Evolutionary conservation across 768 basidiomycete genomes (phyloP).

Genomic region (Leccinum pellstonianum): DNA sequence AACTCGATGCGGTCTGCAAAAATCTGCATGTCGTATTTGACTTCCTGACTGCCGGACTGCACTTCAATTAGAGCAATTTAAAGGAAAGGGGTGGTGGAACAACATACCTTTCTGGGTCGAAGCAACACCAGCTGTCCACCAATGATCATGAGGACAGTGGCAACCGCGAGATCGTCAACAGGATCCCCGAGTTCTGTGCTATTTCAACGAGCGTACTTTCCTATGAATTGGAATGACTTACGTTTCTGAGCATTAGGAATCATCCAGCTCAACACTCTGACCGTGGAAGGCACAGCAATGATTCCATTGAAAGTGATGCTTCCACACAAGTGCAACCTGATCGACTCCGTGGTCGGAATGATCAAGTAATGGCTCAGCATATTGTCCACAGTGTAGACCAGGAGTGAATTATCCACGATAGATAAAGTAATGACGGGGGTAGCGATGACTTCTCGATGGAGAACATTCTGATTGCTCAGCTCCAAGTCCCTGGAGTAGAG

Average conservation of each 20-base stretch:
- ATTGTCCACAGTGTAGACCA: slow-evolving; percentile 94
- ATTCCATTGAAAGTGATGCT: slow-evolving; percentile 94
- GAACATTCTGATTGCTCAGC: slow-evolving; percentile 74
- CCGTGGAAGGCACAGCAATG: slow-evolving; percentile 77
- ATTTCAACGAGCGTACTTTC: slow-evolving; percentile 10
- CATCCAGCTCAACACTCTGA: slow-evolving; percentile 95
- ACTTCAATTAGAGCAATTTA: slow-evolving; percentile 1
- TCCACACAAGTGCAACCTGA: slow-evolving; percentile 87
- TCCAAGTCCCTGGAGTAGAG: slow-evolving; percentile 93
- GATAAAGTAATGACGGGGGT: slow-evolving; percentile 85
- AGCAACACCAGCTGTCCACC: slow-evolving; percentile 89
- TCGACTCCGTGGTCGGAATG: slow-evolving; percentile 75
- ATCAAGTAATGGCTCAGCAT: slow-evolving; percentile 91
- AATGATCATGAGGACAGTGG: slow-evolving; percentile 94
- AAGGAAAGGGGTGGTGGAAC: background rate
- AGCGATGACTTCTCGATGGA: slow-evolving; percentile 75
- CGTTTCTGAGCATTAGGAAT: slow-evolving; percentile 92
- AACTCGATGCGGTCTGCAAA: slow-evolving; percentile 97
- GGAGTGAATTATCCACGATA: slow-evolving; percentile 89
- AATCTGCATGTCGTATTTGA: slow-evolving; percentile 96
- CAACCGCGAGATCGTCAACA: slow-evolving; percentile 86
- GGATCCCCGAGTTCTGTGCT: slow-evolving; percentile 89
- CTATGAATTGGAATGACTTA: slow-evolving; percentile 38
- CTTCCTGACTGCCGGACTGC: slow-evolving; percentile 81
- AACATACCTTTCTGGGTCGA: slow-evolving; percentile 76